Evolutionary conservation across 2,329 filamentous ascomycete genomes (phyloP), one percentile per base, ranked within the genome.

Genomic region (Hypoxylon sp.): DNA sequence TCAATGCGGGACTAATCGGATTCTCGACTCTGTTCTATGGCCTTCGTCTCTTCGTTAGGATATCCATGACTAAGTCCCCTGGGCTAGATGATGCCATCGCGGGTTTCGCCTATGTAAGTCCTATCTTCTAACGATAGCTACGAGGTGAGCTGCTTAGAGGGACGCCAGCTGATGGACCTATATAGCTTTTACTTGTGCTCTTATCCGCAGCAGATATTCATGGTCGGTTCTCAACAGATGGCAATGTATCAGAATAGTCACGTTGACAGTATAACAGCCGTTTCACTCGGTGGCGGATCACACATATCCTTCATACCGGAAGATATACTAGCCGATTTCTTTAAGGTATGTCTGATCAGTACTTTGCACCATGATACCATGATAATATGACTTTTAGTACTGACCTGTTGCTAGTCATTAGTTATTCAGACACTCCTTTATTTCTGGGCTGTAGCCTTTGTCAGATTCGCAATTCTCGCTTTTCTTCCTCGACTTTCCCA

Each of bases 1-100:
- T 88, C 73, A 83, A 83, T 70, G 79, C 81, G 60, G 84, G 81
- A 67, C 80, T 80, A 1, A 78, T 80, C 37, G 69, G 63, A 46
- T 62, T 80, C 22, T 77, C 79, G 37, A 75, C 73, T 2, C 10
- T 78, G 10, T 66, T 79, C 31, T 69, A 76, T 33, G 59, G 61
- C 2, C 47, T 71, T n/a, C 71, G 78, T 5, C 58, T 79, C 17
- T 78, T 76, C 60, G 76, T 76, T 5, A 63, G 79, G 19, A 62
- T 71, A 33, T 70, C 72, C 62, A 76, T 80, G 69, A 76, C 74
- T 14, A 80, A 78, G 54, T 69, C 70, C 6, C 67, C 74, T 5
- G 78, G 78, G 1, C 48, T 74, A 22, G 78, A 80, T 64, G 79
- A 80, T 72, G 64, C 55, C 4, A 59, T 79, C 9, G 74, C 76